phyloP scores from a whole-genome alignment of 768 basidiomycete genomes.

The Phaeotremella fagi region DNA sequence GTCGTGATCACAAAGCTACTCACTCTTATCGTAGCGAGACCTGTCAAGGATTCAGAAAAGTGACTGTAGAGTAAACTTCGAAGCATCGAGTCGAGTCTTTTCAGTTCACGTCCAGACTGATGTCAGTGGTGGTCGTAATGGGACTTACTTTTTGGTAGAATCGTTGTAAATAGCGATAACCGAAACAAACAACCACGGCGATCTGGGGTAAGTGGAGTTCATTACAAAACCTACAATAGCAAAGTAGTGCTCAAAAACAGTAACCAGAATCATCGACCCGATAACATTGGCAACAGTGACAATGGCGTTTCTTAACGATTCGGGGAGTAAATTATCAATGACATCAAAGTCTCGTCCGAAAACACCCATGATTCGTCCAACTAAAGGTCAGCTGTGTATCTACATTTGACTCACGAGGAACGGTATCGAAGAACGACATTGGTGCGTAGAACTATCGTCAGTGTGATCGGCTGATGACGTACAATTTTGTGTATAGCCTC shows the following conservation, averaged over 20 bases:
- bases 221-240: slow-evolving; percentile 1
- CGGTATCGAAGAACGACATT: not conserved
- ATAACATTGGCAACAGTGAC: slow-evolving; percentile 53
- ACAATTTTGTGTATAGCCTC: not conserved
- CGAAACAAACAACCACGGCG: slow-evolving; percentile 11
- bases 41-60: slow-evolving; percentile 80
- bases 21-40: slow-evolving; percentile 56
- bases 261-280: slow-evolving; percentile 15
- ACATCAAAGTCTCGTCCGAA: not conserved
- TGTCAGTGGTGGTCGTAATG: not conserved
- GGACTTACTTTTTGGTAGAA: not conserved
- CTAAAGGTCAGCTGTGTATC: not conserved
- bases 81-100: slow-evolving; percentile 62
- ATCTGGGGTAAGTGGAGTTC: not conserved
- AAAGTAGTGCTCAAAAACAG: slow-evolving; percentile 21
- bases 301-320: slow-evolving; percentile 22
- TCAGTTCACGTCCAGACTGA: slow-evolving; percentile 74
- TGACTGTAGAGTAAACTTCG: slow-evolving; percentile 77
- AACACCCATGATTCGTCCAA: not conserved
- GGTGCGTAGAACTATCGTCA: slow-evolving; percentile 9
- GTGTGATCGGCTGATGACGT: slow-evolving; percentile 53
- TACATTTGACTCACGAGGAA: not conserved
- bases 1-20: not conserved
- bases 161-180: slow-evolving; percentile 6
- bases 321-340: not conserved